Evolutionary conservation across 306 rosid genomes (phyloP).

Genomic region (Begonia loranthoides): DNA sequence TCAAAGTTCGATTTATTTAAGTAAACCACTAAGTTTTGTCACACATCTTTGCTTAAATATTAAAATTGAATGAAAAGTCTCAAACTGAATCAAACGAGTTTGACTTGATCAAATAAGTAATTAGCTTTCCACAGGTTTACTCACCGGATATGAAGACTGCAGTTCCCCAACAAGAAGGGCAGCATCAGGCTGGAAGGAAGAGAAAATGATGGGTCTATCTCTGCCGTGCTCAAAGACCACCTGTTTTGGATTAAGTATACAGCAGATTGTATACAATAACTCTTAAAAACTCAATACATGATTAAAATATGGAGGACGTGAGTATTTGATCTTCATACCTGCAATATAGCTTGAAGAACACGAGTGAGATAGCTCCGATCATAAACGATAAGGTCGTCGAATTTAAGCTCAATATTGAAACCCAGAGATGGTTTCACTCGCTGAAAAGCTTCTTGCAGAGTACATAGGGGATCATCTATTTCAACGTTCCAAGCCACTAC

Average conservation of each 20-base stretch:
- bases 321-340: constrained; percentile 15
- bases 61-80: too few relatives aligned
- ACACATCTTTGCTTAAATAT: too few relatives aligned
- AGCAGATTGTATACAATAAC: background rate
- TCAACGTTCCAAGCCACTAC: constrained; percentile 52
- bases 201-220: constrained; percentile 55
- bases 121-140: constrained; percentile 5
- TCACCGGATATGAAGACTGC: constrained; percentile 58
- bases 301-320: background rate
- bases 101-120: background rate
- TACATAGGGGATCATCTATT: constrained; percentile 53
- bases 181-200: constrained; percentile 76
- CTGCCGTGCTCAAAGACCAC: constrained; percentile 39
- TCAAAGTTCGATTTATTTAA: too few relatives aligned
- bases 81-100: background rate
- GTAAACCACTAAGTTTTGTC: too few relatives aligned
- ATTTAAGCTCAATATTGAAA: constrained; percentile 73
- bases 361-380: constrained; percentile 26
- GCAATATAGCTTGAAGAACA: constrained; percentile 37
- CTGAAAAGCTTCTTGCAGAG: constrained; percentile 55
- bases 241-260: constrained; percentile 15
- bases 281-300: background rate
- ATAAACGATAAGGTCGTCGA: constrained; percentile 51
- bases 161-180: constrained; percentile 33
- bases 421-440: constrained; percentile 42